A percentile compares a stretch with the other conserved stretches of the same genome.
Evolutionary conservation across 495 filamentous ascomycete genomes (phyloP).

Genomic region (Tuber indicum): DNA sequence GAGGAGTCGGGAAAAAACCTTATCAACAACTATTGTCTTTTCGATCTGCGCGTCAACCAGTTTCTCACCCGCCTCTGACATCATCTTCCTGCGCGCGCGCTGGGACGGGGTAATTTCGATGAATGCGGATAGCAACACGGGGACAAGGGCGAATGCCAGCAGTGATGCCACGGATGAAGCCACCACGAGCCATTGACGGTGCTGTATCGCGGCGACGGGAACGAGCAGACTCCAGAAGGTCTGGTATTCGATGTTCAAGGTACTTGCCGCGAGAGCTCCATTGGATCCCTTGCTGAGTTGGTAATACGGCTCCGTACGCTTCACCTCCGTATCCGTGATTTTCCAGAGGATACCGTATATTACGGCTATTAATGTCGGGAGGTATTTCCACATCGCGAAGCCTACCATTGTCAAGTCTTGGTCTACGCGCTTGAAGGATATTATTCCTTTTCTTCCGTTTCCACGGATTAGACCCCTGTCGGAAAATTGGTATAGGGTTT

Average conservation of each 20-base stretch:
- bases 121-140: constrained; percentile 56
- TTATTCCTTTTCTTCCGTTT: constrained; percentile 39
- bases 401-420: constrained; percentile 48
- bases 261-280: constrained; percentile 60
- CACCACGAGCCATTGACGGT: constrained; percentile 60
- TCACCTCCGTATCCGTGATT: constrained; percentile 65
- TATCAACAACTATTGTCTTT: constrained; percentile 52
- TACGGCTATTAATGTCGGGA: constrained; percentile 62
- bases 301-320: constrained; percentile 66
- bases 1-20: constrained; percentile 57
- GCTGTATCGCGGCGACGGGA: constrained; percentile 55
- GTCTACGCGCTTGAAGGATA: constrained; percentile 50
- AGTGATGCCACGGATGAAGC: constrained; percentile 57
- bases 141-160: constrained; percentile 58
- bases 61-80: not conserved
- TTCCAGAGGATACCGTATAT: constrained; percentile 70
- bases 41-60: constrained; percentile 28
- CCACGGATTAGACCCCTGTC: constrained; percentile 44
- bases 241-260: constrained; percentile 66
- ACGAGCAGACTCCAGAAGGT: constrained; percentile 58
- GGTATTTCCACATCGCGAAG: constrained; percentile 67
- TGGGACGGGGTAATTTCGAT: constrained; percentile 50
- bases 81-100: constrained; percentile 42
- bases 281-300: constrained; percentile 57
- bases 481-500: constrained; percentile 58